These are phyloP conservation scores for Pseudogymnoascus sp. DNA, from an alignment of 2,329 filamentous ascomycete genomes.

Conservation along the genomic window DNA sequence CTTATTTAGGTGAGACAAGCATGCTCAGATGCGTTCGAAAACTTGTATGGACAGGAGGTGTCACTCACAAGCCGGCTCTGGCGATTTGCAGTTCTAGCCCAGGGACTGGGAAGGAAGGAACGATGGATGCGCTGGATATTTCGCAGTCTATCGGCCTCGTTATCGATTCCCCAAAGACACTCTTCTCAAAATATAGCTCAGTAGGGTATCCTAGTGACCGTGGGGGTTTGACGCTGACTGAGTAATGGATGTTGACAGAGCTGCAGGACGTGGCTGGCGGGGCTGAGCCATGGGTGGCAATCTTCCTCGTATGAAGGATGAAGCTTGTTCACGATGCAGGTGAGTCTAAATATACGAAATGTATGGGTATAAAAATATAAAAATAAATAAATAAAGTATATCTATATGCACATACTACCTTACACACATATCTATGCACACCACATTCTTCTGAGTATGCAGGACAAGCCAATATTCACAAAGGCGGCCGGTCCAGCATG, in stretches of 20 bases:
- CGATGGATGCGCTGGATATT: background rate
- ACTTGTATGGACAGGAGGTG: background rate
- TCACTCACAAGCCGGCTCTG: background rate
- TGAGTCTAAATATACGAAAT: constrained; percentile 1
- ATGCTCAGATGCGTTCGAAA: background rate
- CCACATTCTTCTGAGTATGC: background rate
- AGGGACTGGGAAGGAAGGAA: background rate
- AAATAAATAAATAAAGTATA: background rate
- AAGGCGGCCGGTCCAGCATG: background rate
- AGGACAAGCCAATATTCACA: background rate
- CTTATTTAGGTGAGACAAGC: background rate
- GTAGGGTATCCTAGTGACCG: background rate
- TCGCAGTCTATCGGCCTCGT: background rate
- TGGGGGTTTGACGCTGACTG: background rate
- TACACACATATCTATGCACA: background rate
- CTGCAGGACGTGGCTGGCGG: background rate
- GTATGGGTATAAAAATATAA: background rate
- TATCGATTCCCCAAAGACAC: background rate
- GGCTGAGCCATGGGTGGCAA: background rate
- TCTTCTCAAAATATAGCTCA: background rate
- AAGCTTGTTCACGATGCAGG: background rate
- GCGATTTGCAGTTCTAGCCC: background rate
- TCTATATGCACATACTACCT: background rate
- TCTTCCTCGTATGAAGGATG: background rate
- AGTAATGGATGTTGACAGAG: background rate